Evolutionary conservation across 2,329 filamentous ascomycete species (phyloP).

Genomic region (Phoma sp.): DNA sequence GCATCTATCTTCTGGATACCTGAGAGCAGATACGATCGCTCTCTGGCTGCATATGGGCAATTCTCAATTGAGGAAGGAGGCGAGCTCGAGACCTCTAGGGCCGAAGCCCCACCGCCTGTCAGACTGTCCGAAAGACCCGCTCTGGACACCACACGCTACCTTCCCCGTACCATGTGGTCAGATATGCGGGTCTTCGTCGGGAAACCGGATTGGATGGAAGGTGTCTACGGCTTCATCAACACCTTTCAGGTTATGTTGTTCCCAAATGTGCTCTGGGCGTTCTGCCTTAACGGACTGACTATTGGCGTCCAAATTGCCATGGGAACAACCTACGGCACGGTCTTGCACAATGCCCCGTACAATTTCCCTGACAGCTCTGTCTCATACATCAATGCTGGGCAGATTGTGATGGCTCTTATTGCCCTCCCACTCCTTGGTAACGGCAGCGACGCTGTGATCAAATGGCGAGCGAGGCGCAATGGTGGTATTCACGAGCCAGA

Average conservation of each 20-base stretch:
- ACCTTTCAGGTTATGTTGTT: slow-evolving; percentile 39
- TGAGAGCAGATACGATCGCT: slow-evolving; percentile 52
- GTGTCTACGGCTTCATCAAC: slow-evolving; percentile 32
- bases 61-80: slow-evolving; percentile 28
- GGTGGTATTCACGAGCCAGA: slow-evolving; percentile 48
- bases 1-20: slow-evolving; percentile 50
- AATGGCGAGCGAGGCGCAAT: slow-evolving; percentile 42
- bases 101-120: slow-evolving; percentile 19
- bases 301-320: slow-evolving; percentile 33
- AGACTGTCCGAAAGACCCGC: slow-evolving; percentile 21
- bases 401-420: slow-evolving; percentile 42
- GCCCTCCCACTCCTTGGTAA: slow-evolving; percentile 32
- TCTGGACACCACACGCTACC: slow-evolving; percentile 48
- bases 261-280: slow-evolving; percentile 31
- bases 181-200: slow-evolving; percentile 52
- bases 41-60: slow-evolving; percentile 43
- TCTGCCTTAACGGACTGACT: slow-evolving; percentile 28
- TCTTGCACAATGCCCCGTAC: slow-evolving; percentile 25
- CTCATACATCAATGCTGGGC: slow-evolving; percentile 29
- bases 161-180: slow-evolving; percentile 45
- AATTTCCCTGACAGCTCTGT: slow-evolving; percentile 23
- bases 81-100: slow-evolving; percentile 28
- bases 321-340: slow-evolving; percentile 27
- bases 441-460: slow-evolving; percentile 42
- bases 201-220: slow-evolving; percentile 48